Evolutionary conservation across 192 early-diverging fungal species (phyloP), one percentile per base, ranked within the genome.

Genomic region (Entomortierella lignicola): DNA sequence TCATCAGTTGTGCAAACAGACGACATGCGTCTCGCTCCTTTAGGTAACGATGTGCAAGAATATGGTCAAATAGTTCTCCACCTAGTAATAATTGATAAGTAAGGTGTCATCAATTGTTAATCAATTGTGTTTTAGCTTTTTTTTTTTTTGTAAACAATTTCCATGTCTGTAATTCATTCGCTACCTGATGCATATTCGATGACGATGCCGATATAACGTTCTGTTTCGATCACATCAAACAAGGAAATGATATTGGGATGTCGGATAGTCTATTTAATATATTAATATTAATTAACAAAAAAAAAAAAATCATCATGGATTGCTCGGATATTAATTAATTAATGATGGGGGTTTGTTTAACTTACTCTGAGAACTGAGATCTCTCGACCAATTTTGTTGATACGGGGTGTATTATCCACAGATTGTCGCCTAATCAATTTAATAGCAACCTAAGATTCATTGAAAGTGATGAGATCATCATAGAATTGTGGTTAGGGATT

Each of bases 1-100:
- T 90, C 54, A 98, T 88, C 26, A 99, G 86, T 73, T 99, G 97
- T 10, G 95, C 93, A 87, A 99, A 98, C 54, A 97, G 83, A 27
- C 92, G 86, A 53, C 92, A 90, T 3, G 97, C 95, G 59, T 99
- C 97, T 61, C 85, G 85, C 70, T 99, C 97, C 74, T 93, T 94
- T 48, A 99, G 87, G 69, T 97, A 96, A n/a, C 94, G 91, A 74
- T 95, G 96, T 0, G 95, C 95, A 58, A 99, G 88, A 66, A 99
- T 97, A 82, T 98, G 92, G 83, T 99, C 97, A 74, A 99, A 99
- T 43, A 99, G 82, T 83, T 99, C 97, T 56, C 97, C 96, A 58
- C 94, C 95, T 89, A 71, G 53, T 66, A 8, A n/a, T 56, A 27
- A 11, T 31, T 43, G 25, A 17, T 27, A 43, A 48, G 25, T 20